Evolutionary conservation across 208 protist species (phyloP), one percentile per base, ranked within the genome.

Genomic region (Lotmaria passim): DNA sequence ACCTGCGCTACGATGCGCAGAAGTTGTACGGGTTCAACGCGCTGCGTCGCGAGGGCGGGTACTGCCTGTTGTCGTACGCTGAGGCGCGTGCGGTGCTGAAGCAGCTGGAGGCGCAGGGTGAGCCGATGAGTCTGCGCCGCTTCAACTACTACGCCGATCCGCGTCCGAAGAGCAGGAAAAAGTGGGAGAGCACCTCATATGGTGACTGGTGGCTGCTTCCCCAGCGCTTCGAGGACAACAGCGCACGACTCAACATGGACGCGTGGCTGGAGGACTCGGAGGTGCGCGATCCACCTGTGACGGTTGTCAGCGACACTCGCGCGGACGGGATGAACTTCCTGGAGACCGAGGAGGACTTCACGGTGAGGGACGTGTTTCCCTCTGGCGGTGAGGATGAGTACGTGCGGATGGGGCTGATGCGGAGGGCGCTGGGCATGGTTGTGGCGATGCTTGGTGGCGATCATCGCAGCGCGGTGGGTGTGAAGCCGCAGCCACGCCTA

Each of bases 11-110:
- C 33, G 38, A 28, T 21, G 43, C 66, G 28, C 43, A 72, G 53
- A 38, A 28, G 31, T 2, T 72, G 28, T 72, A 64, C 36, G 66
- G 66, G 1, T 72, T 59, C 53, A 72, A 72, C 23, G n/a, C 66
- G 31, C 66, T 64, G 21, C 66, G 66, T 15, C 56, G 56, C 33
- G 48, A 72, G 17, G 56, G 56, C 26, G 8, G 17, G 7, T 72
- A 72, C 46, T 72, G 66, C 26, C 10, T 48, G 10, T 28, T 64
- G 56, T 41, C 66, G 11, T 72, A 72, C 26, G 46, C 66, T 26
- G 56, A 72, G 56, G 66, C 46, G 24, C 66, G 56, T 8, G 14
- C 19, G 8, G 31, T 64, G 48, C 46, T 72, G 43, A 50, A 34
- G 17, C 31, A 28, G 14, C 43, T 72, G 53, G 52, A 21, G 46